These are phyloP conservation scores for Wallacemonas collosoma DNA, from an alignment of 208 protist species.

Conservation along the genomic window DNA sequence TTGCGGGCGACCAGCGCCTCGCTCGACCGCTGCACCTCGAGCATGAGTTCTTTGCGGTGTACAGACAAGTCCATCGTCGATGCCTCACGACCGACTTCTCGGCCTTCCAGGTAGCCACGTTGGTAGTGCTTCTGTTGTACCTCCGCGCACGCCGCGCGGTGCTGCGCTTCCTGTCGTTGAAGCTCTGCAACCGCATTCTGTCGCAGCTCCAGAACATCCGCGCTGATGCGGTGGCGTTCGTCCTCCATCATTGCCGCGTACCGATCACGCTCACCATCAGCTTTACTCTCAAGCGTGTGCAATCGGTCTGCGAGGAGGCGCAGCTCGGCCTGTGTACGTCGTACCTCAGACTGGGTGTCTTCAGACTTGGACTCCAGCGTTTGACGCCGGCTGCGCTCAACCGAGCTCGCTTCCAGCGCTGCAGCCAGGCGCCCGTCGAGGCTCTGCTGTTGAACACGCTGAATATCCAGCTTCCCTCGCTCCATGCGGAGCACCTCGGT, in stretches of 20 bases:
- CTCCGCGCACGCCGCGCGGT: constrained; percentile 49
- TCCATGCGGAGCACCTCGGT: constrained; percentile 68
- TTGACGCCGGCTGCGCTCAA: constrained; percentile 51
- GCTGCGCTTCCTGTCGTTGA: constrained; percentile 47
- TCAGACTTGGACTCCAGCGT: constrained; percentile 37
- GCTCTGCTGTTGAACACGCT: constrained; percentile 45
- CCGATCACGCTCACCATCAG: constrained; percentile 57
- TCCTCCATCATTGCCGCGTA: constrained; percentile 72
- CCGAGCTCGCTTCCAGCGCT: constrained; percentile 43
- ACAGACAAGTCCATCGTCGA: constrained; percentile 41
- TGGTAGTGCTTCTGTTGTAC: constrained; percentile 59
- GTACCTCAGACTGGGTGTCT: constrained; percentile 37
- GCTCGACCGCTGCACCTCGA: constrained; percentile 59
- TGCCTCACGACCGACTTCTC: constrained; percentile 41
- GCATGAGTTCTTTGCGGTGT: constrained; percentile 50
- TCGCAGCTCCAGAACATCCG: constrained; percentile 64
- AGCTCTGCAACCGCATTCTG: constrained; percentile 69
- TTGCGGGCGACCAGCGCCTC: constrained; percentile 49
- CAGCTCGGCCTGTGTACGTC: constrained; percentile 38
- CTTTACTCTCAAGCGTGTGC: constrained; percentile 44
- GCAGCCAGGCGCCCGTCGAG: constrained; percentile 33
- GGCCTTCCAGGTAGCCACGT: constrained; percentile 57
- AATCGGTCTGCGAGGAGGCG: constrained; percentile 38
- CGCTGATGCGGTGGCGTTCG: constrained; percentile 52
- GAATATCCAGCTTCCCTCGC: constrained; percentile 45